Conservation (phyloP, 148 eudicot species). For the Fagopyrum tataricum region DNA sequence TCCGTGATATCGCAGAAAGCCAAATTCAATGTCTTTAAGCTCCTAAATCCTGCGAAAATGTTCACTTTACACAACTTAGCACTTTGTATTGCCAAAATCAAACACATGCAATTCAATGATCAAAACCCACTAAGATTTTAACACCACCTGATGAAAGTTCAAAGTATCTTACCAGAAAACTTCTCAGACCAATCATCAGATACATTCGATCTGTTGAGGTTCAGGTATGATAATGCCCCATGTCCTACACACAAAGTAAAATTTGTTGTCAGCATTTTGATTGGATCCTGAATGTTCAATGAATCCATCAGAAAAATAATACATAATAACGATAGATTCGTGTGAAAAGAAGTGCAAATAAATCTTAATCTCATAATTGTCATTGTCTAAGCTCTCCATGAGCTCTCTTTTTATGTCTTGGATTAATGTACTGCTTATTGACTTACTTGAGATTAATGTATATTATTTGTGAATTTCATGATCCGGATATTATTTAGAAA, state of each 20-base stretch:
- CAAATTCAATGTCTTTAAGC: slow-evolving; percentile 69
- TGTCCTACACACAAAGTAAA: slow-evolving; percentile 39
- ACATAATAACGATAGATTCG: no score
- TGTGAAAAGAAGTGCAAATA: not conserved
- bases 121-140: not conserved
- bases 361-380: no score
- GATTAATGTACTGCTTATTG: no score
- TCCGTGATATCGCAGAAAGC: slow-evolving; percentile 75
- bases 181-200: slow-evolving; percentile 70
- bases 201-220: slow-evolving; percentile 72
- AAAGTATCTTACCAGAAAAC: slow-evolving; percentile 46
- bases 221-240: slow-evolving; percentile 56
- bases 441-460: no score
- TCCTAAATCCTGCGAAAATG: slow-evolving; percentile 38
- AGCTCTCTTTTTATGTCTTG: no score
- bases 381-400: no score
- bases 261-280: not conserved
- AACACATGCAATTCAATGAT: not conserved
- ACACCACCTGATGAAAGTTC: not conserved
- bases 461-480: no score
- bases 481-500: no score
- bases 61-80: not conserved
- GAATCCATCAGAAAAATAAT: not conserved
- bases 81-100: not conserved
- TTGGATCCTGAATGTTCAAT: not conserved